These are phyloP conservation scores for Coemansia sp. DNA, from an alignment of 192 early-diverging fungal genomes.

Conservation along the genomic window DNA sequence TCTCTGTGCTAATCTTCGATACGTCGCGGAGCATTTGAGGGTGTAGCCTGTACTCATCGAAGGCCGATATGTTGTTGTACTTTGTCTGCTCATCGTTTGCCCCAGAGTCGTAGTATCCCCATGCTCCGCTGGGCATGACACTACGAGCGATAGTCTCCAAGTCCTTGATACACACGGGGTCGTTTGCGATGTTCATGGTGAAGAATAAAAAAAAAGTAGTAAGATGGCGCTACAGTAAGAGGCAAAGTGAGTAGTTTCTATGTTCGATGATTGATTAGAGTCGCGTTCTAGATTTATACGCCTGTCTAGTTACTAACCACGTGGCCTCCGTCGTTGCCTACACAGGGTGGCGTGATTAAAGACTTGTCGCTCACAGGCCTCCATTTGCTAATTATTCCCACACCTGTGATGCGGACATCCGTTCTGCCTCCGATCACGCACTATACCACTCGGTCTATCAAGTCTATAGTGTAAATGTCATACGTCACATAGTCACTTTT, in stretches of 20 bases:
- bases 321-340: neutral
- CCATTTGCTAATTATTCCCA: neutral
- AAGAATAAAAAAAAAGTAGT: neutral
- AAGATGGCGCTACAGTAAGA: neutral
- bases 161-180: conserved; percentile 56
- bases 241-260: neutral
- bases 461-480: neutral
- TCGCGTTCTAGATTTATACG: neutral
- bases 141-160: conserved; percentile 43
- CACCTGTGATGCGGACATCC: neutral
- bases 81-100: conserved; percentile 60
- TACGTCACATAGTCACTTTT: neutral
- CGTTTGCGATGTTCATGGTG: conserved; percentile 19
- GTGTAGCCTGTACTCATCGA: conserved; percentile 51
- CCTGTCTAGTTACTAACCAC: neutral
- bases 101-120: conserved; percentile 62
- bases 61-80: conserved; percentile 51
- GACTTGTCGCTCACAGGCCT: neutral
- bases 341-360: neutral
- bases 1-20: conserved; percentile 63
- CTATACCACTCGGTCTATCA: neutral
- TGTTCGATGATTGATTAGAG: neutral
- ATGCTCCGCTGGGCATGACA: conserved; percentile 44
- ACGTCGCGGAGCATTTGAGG: conserved; percentile 80
- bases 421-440: neutral